Conservation (phyloP, 2,329 filamentous ascomycete species). For the Mycosphaerella sp. region DNA sequence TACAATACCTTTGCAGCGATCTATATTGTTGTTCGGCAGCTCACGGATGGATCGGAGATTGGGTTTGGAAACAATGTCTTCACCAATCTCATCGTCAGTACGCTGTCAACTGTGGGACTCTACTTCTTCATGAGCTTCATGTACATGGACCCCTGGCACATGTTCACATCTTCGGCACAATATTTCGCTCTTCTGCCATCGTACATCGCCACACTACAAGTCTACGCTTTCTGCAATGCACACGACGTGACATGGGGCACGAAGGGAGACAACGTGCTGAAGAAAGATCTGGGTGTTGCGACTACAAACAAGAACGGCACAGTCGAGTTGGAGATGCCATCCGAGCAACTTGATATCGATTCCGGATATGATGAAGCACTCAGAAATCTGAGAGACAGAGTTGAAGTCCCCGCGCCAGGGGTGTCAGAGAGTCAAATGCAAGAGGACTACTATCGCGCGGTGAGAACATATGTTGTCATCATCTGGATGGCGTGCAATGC, state of each 20-base stretch:
- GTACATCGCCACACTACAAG: slow-evolving; percentile 95
- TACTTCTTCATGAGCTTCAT: slow-evolving; percentile 97
- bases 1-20: slow-evolving; percentile 88
- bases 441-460: slow-evolving; percentile 97
- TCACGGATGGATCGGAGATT: slow-evolving; percentile 47
- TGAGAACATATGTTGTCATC: slow-evolving; percentile 96
- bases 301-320: slow-evolving; percentile 60
- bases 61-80: slow-evolving; percentile 79
- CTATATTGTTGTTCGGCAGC: slow-evolving; percentile 81
- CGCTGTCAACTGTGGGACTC: slow-evolving; percentile 80
- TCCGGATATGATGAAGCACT: slow-evolving; percentile 95
- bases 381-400: slow-evolving; percentile 85
- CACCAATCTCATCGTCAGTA: slow-evolving; percentile 87
- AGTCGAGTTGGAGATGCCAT: slow-evolving; percentile 95
- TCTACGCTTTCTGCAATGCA: slow-evolving; percentile 98
- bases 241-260: slow-evolving; percentile 99
- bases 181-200: slow-evolving; percentile 89
- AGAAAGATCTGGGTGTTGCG: slow-evolving; percentile 85
- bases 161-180: slow-evolving; percentile 85
- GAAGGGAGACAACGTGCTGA: slow-evolving; percentile 93
- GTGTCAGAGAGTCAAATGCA: slow-evolving; percentile 75
- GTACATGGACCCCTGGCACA: slow-evolving; percentile 98
- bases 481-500: slow-evolving; percentile 91
- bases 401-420: slow-evolving; percentile 64
- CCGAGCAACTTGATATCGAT: slow-evolving; percentile 96